Base-by-base conservation (phyloP, 2,329 filamentous ascomycete genomes). In the Dothideomycetes sp. region DNA sequence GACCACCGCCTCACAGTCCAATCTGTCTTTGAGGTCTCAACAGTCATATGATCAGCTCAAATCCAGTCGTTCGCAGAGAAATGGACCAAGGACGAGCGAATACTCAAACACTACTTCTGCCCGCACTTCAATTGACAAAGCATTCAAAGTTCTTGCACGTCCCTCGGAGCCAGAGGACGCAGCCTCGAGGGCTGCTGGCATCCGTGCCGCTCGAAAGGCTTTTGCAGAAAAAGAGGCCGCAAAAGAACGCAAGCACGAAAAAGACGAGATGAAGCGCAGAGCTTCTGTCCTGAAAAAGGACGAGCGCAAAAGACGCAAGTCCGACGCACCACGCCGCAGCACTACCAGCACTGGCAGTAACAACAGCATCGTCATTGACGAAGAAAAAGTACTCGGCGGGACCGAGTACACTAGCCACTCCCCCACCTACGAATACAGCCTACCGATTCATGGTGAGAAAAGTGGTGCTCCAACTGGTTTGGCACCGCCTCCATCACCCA, bases 181-280 rank as follows among this genome's bases (percentile, higher is more conserved):
- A 6, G 63, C 68, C 20, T 68, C 69, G 4, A 67, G 72, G 27
- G 73, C 72, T 29, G 73, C 73, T 13, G 68, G 68, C 4, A 72
- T 78, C 8, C 68, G 70, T 41, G 71, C 70, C 31, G 69, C 71
- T 4, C 67, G 75, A 5, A 62, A 68, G 36, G 73, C 74, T 22
- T 78, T 76, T 52, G 65, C 73, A 44, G 71, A 76, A 48, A 73
- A 74, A 48, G 72, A 78, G 56, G 71, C 69, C 4, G 70, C 67
- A 24, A 78, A 77, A 49, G 67, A 67, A 41, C 66, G 63, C 35
- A 73, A 73, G 49, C 59, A 67, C 32, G 69, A 76, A 51, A 65
- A 70, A 50, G 71, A 74, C 41, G 67, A 63, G 33, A 53, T 62
- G 43, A 72, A 61, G 60, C 64, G 64, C 33, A 55, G 57, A 20